These are phyloP conservation scores for Xylariaceae sp. DNA, from an alignment of 2,329 filamentous ascomycete species.

Conservation along the genomic window DNA sequence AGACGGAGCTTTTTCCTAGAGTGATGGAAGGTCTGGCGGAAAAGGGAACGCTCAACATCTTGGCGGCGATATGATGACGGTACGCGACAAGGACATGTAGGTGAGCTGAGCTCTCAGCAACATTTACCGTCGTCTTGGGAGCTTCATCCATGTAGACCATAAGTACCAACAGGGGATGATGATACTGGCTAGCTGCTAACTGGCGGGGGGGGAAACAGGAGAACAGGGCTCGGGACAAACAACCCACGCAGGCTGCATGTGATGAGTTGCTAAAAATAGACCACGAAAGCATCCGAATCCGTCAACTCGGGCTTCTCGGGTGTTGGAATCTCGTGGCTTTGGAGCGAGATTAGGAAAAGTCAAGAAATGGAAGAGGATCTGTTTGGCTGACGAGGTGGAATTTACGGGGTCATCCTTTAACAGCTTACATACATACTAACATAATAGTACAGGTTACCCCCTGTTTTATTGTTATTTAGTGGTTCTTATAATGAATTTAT, in stretches of 20 bases:
- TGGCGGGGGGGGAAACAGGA: conserved; percentile 13
- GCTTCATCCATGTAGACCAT: conserved; percentile 28
- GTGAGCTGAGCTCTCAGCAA: conserved; percentile 14
- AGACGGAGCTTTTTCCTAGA: conserved; percentile 28
- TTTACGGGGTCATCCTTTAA: neutral
- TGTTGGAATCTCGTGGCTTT: conserved; percentile 1
- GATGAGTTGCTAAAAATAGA: conserved; percentile 24
- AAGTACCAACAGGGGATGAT: conserved; percentile 23
- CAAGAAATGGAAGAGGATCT: neutral
- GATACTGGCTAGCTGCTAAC: no score
- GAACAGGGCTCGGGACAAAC: conserved; percentile 4
- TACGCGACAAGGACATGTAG: conserved; percentile 29
- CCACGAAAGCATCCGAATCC: conserved; percentile 5
- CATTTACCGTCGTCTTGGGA: conserved; percentile 10
- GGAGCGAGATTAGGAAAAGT: neutral
- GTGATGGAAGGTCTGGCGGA: conserved; percentile 33
- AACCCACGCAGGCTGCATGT: conserved; percentile 19
- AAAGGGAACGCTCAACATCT: conserved; percentile 37
- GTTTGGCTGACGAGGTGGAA: neutral
- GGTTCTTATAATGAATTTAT: no score
- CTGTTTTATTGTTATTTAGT: no score
- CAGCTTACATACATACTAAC: neutral
- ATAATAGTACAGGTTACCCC: no score
- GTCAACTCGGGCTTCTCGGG: conserved; percentile 23
- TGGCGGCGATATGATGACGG: conserved; percentile 31